phyloP scores from a whole-genome alignment of 495 filamentous ascomycete genomes.

The Eremomyces bilateralis region DNA sequence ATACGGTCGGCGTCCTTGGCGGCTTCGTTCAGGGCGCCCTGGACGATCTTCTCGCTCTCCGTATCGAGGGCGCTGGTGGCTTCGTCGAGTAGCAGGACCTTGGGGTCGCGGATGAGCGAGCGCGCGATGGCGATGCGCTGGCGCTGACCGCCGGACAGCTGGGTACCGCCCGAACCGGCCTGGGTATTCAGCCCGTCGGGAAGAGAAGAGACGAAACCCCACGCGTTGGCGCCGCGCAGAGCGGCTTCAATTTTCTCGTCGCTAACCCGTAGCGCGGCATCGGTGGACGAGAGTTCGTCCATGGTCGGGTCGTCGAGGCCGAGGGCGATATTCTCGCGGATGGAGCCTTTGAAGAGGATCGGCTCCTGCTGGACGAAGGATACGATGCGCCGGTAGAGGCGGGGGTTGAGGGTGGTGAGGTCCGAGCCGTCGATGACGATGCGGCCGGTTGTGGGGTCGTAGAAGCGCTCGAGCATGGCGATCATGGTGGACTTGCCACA shows the following conservation, averaged over 20 bases:
- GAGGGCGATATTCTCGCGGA: constrained; percentile 38
- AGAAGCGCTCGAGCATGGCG: constrained; percentile 11
- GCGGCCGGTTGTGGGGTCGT: constrained; percentile 8
- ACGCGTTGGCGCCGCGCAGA: constrained; percentile 34
- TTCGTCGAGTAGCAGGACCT: constrained; percentile 14
- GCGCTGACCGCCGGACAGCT: constrained; percentile 12
- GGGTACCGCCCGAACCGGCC: constrained; percentile 8
- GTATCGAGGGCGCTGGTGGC: constrained; percentile 10
- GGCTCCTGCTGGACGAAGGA: constrained; percentile 13
- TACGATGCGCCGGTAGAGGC: constrained; percentile 4
- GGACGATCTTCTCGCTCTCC: constrained; percentile 8
- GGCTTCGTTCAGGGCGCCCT: constrained; percentile 9
- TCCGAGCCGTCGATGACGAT: constrained; percentile 8
- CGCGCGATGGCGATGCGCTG: constrained; percentile 14
- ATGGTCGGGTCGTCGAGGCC: constrained; percentile 19
- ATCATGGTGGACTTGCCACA: constrained; percentile 15
- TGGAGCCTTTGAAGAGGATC: constrained; percentile 18
- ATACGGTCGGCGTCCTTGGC: constrained; percentile 3
- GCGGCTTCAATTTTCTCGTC: constrained; percentile 19
- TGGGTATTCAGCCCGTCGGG: constrained; percentile 21
- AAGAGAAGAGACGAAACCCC: constrained; percentile 33
- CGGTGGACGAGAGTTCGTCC: too few species aligned
- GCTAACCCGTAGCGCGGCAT: too few species aligned
- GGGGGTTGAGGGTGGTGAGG: constrained; percentile 3
- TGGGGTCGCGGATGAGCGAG: constrained; percentile 9